These are phyloP conservation scores for Zangia roseola DNA, from an alignment of 768 basidiomycete species.

Conservation along the genomic window DNA sequence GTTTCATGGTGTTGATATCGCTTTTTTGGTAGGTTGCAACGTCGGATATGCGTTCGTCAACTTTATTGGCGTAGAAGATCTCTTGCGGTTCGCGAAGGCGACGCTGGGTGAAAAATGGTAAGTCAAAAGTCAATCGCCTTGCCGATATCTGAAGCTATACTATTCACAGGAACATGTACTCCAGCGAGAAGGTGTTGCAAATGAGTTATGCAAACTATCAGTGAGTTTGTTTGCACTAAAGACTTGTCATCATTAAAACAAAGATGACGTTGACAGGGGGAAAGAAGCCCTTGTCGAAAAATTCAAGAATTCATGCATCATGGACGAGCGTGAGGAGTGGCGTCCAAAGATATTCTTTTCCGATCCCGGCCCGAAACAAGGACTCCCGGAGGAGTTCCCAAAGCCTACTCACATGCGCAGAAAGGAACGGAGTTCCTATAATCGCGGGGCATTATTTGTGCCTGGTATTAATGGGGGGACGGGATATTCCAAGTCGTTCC, in stretches of 20 bases:
- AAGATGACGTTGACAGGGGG: conserved; percentile 47
- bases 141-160: conserved; percentile 1
- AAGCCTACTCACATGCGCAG: conserved; percentile 76
- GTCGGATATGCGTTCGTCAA: conserved; percentile 89
- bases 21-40: conserved; percentile 57
- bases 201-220: conserved; percentile 94
- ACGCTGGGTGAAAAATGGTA: conserved; percentile 83
- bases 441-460: conserved; percentile 70
- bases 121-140: conserved; percentile 14
- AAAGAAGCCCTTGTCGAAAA: conserved; percentile 90
- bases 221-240: conserved; percentile 44
- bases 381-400: conserved; percentile 79
- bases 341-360: conserved; percentile 85
- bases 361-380: conserved; percentile 64
- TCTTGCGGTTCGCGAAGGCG: conserved; percentile 70
- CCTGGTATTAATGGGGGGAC: conserved; percentile 37
- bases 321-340: conserved; percentile 84
- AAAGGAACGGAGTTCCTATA: conserved; percentile 80
- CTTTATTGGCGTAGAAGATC: conserved; percentile 76
- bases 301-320: conserved; percentile 88
- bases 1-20: conserved; percentile 2
- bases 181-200: conserved; percentile 85
- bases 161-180: conserved; percentile 78
- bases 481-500: conserved; percentile 28
- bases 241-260: conserved; percentile 7